Percentiles rank a stretch among this genome's conserved stretches.
phyloP scores from a whole-genome alignment of 2,329 filamentous ascomycete genomes.

The Emergomyces orientalis region DNA sequence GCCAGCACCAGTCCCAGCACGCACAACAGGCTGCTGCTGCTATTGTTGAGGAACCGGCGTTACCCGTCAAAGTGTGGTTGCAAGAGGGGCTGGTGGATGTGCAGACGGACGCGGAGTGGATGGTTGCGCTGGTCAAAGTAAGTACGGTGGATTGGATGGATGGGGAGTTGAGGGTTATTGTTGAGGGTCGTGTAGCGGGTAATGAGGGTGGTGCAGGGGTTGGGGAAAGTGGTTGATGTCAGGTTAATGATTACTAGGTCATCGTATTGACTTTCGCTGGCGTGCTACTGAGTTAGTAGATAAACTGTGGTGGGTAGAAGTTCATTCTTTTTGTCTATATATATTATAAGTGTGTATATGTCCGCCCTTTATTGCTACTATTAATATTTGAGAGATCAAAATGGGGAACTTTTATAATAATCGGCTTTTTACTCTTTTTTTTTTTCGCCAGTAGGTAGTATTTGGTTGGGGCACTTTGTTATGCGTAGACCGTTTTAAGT shows the following conservation, averaged over 20 bases:
- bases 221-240: neutral
- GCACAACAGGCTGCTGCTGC: conserved; percentile 4
- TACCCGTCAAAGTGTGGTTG: conserved; percentile 32
- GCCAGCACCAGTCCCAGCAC: conserved; percentile 12
- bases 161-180: conserved; percentile 34
- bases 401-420: neutral
- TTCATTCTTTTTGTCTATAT: too few relatives aligned
- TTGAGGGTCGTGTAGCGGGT: conserved; percentile 24
- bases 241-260: neutral
- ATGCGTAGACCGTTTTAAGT: too few relatives aligned
- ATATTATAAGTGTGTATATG: neutral
- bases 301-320: too few relatives aligned
- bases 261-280: neutral
- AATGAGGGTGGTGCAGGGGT: neutral
- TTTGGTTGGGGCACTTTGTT: too few relatives aligned
- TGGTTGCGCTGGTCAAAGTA: conserved; percentile 35
- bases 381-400: neutral
- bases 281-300: too few relatives aligned
- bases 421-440: too few relatives aligned
- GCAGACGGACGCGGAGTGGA: conserved; percentile 36
- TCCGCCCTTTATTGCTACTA: neutral
- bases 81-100: conserved; percentile 34
- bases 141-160: conserved; percentile 42
- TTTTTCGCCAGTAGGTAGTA: too few relatives aligned
- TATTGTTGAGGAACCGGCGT: conserved; percentile 11